A percentile compares a stretch with the other conserved stretches of the same genome.
phyloP scores from a whole-genome alignment of 2,329 filamentous ascomycete genomes.

The Colletotrichum sp. region DNA sequence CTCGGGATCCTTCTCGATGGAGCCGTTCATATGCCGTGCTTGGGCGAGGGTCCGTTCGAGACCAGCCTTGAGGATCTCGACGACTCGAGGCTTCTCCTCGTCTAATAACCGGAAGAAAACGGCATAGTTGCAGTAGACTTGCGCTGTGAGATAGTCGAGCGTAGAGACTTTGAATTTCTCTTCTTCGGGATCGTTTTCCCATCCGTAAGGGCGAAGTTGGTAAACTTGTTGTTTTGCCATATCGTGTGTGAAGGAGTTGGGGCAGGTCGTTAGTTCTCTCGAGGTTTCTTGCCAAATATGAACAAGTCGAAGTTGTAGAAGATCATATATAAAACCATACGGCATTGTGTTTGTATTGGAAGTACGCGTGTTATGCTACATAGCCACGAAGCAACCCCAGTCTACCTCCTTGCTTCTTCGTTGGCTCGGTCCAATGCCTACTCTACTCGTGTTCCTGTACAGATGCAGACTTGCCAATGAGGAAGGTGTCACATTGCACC shows the following conservation, averaged over 20 bases:
- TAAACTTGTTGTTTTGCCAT: conserved; percentile 34
- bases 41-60: conserved; percentile 42
- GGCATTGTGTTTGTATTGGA: neutral
- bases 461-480: neutral
- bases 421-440: neutral
- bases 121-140: conserved; percentile 41
- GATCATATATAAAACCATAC: neutral
- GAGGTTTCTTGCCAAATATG: neutral
- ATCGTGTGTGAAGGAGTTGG: accelerated
- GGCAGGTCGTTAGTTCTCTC: accelerated
- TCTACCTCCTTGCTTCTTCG: neutral
- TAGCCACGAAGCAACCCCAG: neutral
- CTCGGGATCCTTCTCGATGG: conserved; percentile 40
- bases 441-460: neutral
- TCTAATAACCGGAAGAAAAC: conserved; percentile 43
- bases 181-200: conserved; percentile 39
- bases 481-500: neutral
- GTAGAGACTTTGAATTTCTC: conserved; percentile 41
- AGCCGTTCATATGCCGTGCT: conserved; percentile 39
- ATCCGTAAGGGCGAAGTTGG: conserved; percentile 36
- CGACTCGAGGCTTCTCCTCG: conserved; percentile 16
- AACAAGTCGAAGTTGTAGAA: accelerated
- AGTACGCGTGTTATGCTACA: neutral
- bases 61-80: conserved; percentile 33
- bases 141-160: conserved; percentile 38